A percentile compares a stretch with the other conserved stretches of the same genome.
phyloP scores from a whole-genome alignment of 2,329 filamentous ascomycete genomes.

The Apiospora hydei region DNA sequence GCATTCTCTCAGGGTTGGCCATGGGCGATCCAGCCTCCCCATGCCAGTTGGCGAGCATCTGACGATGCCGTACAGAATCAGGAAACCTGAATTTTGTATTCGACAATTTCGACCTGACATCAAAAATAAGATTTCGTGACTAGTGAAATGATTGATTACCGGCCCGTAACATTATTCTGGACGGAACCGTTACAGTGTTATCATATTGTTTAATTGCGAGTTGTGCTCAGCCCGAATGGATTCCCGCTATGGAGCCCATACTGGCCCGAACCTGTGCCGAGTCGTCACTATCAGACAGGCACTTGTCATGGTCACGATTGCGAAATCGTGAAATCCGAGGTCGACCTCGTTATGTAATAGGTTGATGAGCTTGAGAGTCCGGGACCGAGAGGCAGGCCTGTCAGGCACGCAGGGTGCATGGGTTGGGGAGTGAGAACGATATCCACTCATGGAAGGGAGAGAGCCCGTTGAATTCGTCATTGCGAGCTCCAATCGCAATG shows the following conservation, averaged over 20 bases:
- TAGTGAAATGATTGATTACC: background rate
- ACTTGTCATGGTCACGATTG: background rate
- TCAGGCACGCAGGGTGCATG: conserved; percentile 19
- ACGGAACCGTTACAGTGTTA: background rate
- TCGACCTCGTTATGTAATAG: conserved; percentile 2
- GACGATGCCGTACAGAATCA: background rate
- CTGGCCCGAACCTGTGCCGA: background rate
- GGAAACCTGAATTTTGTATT: background rate
- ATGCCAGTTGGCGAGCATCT: background rate
- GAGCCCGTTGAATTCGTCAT: conserved; percentile 13
- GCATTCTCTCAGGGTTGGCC: background rate
- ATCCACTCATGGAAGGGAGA: background rate
- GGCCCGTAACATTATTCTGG: background rate
- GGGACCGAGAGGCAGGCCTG: background rate
- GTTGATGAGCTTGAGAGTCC: background rate
- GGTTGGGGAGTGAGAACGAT: background rate
- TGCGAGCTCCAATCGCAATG: conserved; percentile 15
- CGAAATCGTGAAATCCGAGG: background rate
- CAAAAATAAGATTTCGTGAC: background rate
- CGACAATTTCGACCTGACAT: background rate
- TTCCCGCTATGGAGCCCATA: background rate
- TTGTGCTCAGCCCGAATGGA: background rate
- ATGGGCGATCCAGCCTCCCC: background rate
- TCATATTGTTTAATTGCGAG: background rate
- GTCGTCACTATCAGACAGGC: background rate